phyloP scores from a whole-genome alignment of 768 basidiomycete genomes.

The Gloeophyllum trabeum region DNA sequence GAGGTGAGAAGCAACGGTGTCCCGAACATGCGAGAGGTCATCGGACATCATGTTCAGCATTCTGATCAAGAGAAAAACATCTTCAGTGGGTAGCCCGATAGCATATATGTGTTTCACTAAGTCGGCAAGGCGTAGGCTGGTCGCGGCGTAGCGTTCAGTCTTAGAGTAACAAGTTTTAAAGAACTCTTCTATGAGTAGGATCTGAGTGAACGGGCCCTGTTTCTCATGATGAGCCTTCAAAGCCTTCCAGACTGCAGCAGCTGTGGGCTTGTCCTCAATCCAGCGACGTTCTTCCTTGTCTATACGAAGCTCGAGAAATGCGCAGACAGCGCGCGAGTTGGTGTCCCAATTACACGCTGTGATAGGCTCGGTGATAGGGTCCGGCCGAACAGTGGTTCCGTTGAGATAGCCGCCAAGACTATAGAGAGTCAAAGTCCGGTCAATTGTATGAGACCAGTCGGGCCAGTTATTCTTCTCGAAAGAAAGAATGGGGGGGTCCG shows the following conservation, averaged over 20 bases:
- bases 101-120: constrained; percentile 10
- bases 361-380: neutral
- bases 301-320: neutral
- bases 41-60: constrained; percentile 8
- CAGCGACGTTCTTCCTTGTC: neutral
- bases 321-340: constrained; percentile 4
- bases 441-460: no score
- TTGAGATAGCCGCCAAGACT: no score
- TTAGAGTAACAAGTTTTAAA: constrained; percentile 5
- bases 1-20: constrained; percentile 5
- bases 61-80: constrained; percentile 6
- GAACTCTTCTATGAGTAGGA: constrained; percentile 10
- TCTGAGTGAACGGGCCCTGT: constrained; percentile 10
- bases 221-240: constrained; percentile 9
- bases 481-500: no score
- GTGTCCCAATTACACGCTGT: constrained; percentile 3
- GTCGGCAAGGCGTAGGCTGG: constrained; percentile 3
- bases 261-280: neutral
- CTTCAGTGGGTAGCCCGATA: constrained; percentile 9
- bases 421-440: no score
- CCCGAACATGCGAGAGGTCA: constrained; percentile 3
- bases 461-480: no score
- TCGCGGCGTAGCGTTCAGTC: constrained; percentile 1
- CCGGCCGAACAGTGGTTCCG: no score
- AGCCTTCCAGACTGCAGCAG: constrained; percentile 3